Conservation (phyloP, 2,329 filamentous ascomycete genomes). For the Hymenotorrendiella dingleyae region DNA sequence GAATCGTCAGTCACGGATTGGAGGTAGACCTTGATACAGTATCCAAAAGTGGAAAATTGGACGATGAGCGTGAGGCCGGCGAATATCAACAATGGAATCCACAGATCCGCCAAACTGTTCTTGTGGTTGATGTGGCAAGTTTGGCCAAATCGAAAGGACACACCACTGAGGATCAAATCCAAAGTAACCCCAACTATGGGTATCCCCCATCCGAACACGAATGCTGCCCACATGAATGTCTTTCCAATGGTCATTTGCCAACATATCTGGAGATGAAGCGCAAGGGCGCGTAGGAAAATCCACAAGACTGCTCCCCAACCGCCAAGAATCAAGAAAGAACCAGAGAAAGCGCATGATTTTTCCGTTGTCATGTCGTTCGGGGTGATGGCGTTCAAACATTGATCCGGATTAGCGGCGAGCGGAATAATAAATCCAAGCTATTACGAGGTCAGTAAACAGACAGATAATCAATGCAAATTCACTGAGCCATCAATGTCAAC, state of each 20-base stretch:
- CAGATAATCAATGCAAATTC: too few species aligned
- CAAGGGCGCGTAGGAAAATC: constrained; percentile 85
- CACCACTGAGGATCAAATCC: constrained; percentile 78
- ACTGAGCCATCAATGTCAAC: too few species aligned
- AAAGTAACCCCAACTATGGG: constrained; percentile 69
- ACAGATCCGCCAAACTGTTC: constrained; percentile 77
- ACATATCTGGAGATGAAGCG: constrained; percentile 94
- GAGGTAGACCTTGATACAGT: constrained; percentile 94
- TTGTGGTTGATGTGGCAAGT: constrained; percentile 92
- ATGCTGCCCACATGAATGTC: constrained; percentile 82
- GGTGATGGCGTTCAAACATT: constrained; percentile 87
- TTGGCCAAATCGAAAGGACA: constrained; percentile 85
- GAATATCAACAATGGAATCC: constrained; percentile 81
- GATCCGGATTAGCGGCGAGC: constrained; percentile 66
- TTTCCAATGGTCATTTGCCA: constrained; percentile 90
- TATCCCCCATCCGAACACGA: constrained; percentile 77
- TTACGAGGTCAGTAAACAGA: constrained; percentile 13
- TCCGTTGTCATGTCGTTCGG: constrained; percentile 86
- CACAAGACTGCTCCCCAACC: constrained; percentile 82
- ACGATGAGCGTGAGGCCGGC: constrained; percentile 69
- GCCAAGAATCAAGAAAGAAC: constrained; percentile 77
- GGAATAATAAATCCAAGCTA: constrained; percentile 89
- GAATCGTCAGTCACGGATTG: constrained; percentile 71
- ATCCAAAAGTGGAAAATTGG: constrained; percentile 79
- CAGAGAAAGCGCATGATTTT: constrained; percentile 79